phyloP scores from a whole-genome alignment of 192 early-diverging fungal species.

The Podila epicladia region DNA sequence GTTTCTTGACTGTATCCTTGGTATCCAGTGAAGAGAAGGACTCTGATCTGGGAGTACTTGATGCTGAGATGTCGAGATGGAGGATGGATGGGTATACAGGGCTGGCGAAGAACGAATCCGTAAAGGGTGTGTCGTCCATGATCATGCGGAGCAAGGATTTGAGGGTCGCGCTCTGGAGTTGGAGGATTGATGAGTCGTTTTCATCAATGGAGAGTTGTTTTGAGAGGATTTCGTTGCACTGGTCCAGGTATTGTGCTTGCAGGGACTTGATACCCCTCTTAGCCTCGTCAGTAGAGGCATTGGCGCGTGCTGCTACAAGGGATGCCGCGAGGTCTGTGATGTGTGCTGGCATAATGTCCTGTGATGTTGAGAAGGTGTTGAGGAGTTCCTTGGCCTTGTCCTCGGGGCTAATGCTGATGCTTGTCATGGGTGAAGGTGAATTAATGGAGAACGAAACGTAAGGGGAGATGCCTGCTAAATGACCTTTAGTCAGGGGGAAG shows the following conservation, averaged over 20 bases:
- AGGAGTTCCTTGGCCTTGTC: constrained; percentile 19
- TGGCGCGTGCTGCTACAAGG: constrained; percentile 16
- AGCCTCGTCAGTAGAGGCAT: constrained; percentile 4
- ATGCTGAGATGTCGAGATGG: neutral
- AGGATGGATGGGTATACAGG: constrained; percentile 14
- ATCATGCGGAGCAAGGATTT: constrained; percentile 38
- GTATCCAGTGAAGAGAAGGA: too few species aligned
- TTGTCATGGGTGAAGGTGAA: constrained; percentile 2
- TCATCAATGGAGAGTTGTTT: constrained; percentile 9
- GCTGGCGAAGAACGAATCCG: constrained; percentile 20
- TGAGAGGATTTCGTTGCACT: constrained; percentile 11
- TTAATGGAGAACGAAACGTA: too few species aligned
- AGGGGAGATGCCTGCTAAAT: too few species aligned
- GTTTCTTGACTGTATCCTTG: neutral
- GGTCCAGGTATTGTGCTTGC: constrained; percentile 19
- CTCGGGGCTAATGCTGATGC: constrained; percentile 1
- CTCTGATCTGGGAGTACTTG: neutral
- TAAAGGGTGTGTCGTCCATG: constrained; percentile 38
- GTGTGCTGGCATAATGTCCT: constrained; percentile 10
- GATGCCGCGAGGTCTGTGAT: constrained; percentile 27
- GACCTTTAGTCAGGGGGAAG: too few species aligned
- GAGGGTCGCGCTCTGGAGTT: constrained; percentile 21
- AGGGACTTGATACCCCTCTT: constrained; percentile 6
- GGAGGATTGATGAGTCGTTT: neutral
- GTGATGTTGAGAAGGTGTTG: neutral